Percentiles rank a stretch among this genome's conserved stretches.
Evolutionary conservation across 169 alveolate species (phyloP).

Genomic region (Theileria annulata): DNA sequence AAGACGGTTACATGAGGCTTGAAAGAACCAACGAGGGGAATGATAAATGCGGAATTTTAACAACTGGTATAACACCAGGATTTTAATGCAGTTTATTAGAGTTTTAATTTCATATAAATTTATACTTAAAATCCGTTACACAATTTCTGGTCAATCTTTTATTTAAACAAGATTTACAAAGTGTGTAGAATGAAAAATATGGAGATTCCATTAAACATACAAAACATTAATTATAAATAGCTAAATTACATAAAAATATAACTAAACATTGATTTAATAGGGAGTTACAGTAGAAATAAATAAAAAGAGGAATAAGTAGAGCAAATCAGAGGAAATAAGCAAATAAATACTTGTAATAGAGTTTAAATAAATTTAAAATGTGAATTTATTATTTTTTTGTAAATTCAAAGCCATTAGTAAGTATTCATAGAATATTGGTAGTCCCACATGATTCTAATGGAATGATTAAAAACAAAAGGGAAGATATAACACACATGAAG

Average conservation of each 20-base stretch:
- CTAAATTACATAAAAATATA: too few relatives aligned
- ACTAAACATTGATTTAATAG: neutral
- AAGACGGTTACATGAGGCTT: constrained; percentile 77
- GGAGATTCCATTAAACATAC: neutral
- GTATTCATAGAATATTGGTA: too few relatives aligned
- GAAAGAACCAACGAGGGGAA: constrained; percentile 49
- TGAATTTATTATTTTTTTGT: too few relatives aligned
- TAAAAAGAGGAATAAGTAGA: neutral
- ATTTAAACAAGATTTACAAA: neutral
- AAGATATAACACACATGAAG: constrained; percentile 1
- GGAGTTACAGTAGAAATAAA: neutral
- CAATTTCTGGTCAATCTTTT: neutral
- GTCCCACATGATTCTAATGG: neutral
- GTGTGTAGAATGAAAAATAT: neutral
- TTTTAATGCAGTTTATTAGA: neutral
- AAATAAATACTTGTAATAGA: neutral
- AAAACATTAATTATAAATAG: too few relatives aligned
- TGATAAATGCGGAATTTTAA: constrained; percentile 50
- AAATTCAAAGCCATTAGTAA: neutral
- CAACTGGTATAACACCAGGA: constrained; percentile 47
- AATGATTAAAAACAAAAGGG: neutral
- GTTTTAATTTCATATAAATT: too few relatives aligned
- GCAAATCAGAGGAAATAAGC: neutral
- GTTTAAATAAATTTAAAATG: neutral
- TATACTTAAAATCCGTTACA: neutral